Evolutionary conservation across 1,284 basidiomycete species (phyloP), one percentile per base, ranked within the genome.

Genomic region (Cryptococcus hybrid): DNA sequence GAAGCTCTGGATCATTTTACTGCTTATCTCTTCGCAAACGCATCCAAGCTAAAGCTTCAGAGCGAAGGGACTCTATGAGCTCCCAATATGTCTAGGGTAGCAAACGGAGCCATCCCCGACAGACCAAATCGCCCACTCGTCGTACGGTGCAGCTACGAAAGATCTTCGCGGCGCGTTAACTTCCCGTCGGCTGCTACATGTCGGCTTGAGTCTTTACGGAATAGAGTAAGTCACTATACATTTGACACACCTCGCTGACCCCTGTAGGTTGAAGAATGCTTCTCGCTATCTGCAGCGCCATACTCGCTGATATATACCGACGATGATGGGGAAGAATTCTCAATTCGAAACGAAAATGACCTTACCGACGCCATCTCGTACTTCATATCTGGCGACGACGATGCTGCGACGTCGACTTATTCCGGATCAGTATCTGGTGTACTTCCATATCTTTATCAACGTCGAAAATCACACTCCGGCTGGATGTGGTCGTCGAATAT

Each of bases 281-380:
- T 91, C 73, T 83, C 86, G 1, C 83, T 92, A n/a, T 85, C 82
- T 44, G 82, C 84, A 1, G 84, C 83, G 2, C 78, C 84, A 6
- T 93, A 88, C 69, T 81, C 80, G 4, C 86, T 95, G 58, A 81
- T 85, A 7, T 94, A 92, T 75, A 88, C 85, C 63, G 92, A 94
- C 73, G 90, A 95, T 69, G 89, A 94, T 57, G 78, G 87, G 58
- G 90, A 92, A 67, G 81, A 83, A 52, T 85, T 81, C 49, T 80
- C 82, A 60, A 88, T 95, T 59, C 79, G 80, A 0, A 84, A 81
- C 15, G 90, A 94, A 57, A 74, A 77, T 3, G 89, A 92, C 67
- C 81, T 94, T 30, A 85, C 86, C 0, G 92, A 94, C 64, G 90
- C 92, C 1, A 88, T 95, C 60, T 80, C 84, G 36, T 94, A 91